These are phyloP conservation scores for Aurantiochytrium sp. DNA, from an alignment of 108 stramenopile species.

Conservation along the genomic window DNA sequence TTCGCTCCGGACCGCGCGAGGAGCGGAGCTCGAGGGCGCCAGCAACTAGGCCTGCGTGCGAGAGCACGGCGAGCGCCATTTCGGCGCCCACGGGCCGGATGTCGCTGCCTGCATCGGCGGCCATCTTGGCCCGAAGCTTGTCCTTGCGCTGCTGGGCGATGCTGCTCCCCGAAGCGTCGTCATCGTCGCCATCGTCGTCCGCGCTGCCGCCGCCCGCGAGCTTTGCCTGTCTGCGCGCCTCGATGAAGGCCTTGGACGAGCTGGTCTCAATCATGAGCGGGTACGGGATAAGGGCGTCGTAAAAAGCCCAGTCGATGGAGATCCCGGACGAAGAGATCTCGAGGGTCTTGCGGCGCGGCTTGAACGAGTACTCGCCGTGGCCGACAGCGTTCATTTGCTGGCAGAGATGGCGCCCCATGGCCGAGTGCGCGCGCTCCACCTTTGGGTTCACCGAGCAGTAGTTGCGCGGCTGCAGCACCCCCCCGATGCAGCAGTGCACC, in stretches of 20 bases:
- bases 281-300: slow-evolving; percentile 16
- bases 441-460: neutral
- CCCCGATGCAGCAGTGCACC: slow-evolving; percentile 19
- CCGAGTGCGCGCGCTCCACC: neutral
- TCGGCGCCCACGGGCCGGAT: neutral
- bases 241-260: neutral
- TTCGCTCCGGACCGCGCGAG: neutral
- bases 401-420: neutral
- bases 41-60: neutral
- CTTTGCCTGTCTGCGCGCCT: slow-evolving; percentile 3
- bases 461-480: slow-evolving; percentile 20
- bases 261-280: slow-evolving; percentile 26
- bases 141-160: slow-evolving; percentile 4
- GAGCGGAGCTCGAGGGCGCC: neutral
- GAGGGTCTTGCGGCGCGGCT: neutral
- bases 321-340: slow-evolving; percentile 23
- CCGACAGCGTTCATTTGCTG: neutral
- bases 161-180: neutral
- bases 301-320: slow-evolving; percentile 24
- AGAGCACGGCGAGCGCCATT: neutral
- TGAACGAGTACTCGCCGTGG: slow-evolving; percentile 25
- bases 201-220: neutral
- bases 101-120: neutral
- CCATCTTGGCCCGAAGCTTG: neutral
- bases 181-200: neutral